Evolutionary conservation across 768 basidiomycete species (phyloP).

Genomic region (Auricularia cornea): DNA sequence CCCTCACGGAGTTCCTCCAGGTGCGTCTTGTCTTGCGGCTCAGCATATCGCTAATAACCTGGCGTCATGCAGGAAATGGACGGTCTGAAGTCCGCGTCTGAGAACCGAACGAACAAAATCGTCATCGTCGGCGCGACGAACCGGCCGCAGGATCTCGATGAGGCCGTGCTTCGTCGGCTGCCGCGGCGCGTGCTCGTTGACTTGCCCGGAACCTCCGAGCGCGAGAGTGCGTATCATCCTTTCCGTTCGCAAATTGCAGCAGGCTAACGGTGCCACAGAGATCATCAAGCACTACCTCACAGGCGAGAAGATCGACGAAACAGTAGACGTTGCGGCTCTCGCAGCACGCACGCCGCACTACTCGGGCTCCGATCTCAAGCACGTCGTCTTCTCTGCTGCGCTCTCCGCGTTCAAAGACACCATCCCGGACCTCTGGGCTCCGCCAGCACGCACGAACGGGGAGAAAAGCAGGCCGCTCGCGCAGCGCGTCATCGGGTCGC

Average conservation of each 20-base stretch:
- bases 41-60: no score
- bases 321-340: background rate
- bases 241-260: background rate
- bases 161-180: conserved; percentile 26
- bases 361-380: conserved; percentile 3
- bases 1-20: background rate
- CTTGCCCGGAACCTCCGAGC: conserved; percentile 20
- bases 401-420: conserved; percentile 1
- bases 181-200: conserved; percentile 26
- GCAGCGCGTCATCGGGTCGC: background rate
- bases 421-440: background rate
- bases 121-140: conserved; percentile 28
- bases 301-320: background rate
- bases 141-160: conserved; percentile 16
- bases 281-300: background rate
- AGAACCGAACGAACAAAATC: conserved; percentile 22
- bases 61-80: conserved; percentile 23
- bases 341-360: background rate
- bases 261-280: background rate
- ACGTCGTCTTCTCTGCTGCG: background rate
- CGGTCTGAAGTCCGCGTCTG: conserved; percentile 14
- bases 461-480: background rate
- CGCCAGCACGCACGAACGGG: background rate
- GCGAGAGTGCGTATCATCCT: conserved; percentile 17
- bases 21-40: background rate